Base-by-base conservation (phyloP, 148 eudicot genomes). In the Rhododendron simsii region DNA sequence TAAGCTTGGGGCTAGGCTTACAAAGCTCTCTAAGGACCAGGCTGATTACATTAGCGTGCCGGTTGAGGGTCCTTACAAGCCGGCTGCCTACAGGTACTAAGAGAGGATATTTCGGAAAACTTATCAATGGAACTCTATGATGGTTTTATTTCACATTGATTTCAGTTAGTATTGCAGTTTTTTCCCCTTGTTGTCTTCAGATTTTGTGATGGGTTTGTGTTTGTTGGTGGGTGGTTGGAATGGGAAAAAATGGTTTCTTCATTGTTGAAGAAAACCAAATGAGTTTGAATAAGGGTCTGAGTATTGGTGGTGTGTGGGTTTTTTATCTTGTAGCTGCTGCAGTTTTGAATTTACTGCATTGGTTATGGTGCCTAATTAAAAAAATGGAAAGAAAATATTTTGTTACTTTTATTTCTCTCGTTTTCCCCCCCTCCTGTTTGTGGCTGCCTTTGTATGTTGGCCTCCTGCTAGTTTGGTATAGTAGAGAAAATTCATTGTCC, bases 41-140 rank as follows among this genome's bases (percentile, higher is more conserved):
- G 89, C 98, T 44, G 98, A 96, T 87, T 96, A 96, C 93, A 89
- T 96, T 81, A 92, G 99, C 35, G 89, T 96, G 10, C 95, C 99
- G 0, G 81, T 93, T 33, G 98, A 93, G 88, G 99, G 98, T 85
- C 98, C 99, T 18, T 95, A 95, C 96, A 96, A 96, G 98, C 98
- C 98, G 41, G 86, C 91, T 89, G 94, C 91, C 87, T 96, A 96
- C 90, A 95, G 99, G 98, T 96, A 96, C 86, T 96, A 87, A 94
- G 90, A n/a, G 57, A 57, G 74, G 45, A 28, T 2, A 28, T 13
- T 15, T 30, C 16, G 2, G 15, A 7, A 15, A 80, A 53, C 13
- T 16, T 9, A 59, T 37, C 14, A 41, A 35, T 82, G 9, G 6
- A 2, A 37, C 33, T 2, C 10, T 4, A 26, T 82, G 47, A 51